Base-by-base conservation (phyloP, 352 stramenopile genomes). In the Phytophthora aleatoria region DNA sequence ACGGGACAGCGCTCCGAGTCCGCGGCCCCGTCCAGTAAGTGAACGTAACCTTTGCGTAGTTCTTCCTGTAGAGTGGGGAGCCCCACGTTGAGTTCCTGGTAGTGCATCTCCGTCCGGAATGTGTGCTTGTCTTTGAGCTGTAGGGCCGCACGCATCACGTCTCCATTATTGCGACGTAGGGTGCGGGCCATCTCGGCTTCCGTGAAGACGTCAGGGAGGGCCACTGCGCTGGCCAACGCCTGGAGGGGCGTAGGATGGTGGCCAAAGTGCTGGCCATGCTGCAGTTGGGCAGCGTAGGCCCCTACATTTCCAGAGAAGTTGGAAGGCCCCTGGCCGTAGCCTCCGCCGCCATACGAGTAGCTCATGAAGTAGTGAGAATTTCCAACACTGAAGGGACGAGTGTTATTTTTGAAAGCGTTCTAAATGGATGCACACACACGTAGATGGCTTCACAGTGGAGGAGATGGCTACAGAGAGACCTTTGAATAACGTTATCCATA, bases 11-110 rank as follows among this genome's bases (percentile, higher is more conserved):
- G 77, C 36, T 77, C 54, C 28, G 66, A 69, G 51, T 90, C 78
- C 15, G 61, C 51, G n/a, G 81, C 79, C 13, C 81, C 67, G 51
- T 90, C 79, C 2, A 93, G 64, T 24, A 91, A 68, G 50, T 91
- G 82, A n/a, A 79, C 79, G 61, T 93, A 93, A 11, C 83, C 82
- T 61, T 91, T 93, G 44, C 78, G 77, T 15, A 91, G 61, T 62
- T 93, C 84, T 39, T 77, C 64, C 54, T 91, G 82, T 1, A 93
- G 36, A n/a, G 81, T 79, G 2, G 47, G 45, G 27, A 89, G 64
- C 1, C 76, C 82, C 38, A 93, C 82, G 43, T 90, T 86, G 36
- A 93, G 81, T 54, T 82, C 60, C 52, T 81, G 65, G 63, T 82
- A 89, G 52, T 81, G 73, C 54, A 66, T 55, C 27, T 81, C 62